A percentile compares a stretch with the other conserved stretches of the same genome.
Evolutionary conservation across 306 rosid genomes (phyloP).

Genomic region (Medicago lupulina): DNA sequence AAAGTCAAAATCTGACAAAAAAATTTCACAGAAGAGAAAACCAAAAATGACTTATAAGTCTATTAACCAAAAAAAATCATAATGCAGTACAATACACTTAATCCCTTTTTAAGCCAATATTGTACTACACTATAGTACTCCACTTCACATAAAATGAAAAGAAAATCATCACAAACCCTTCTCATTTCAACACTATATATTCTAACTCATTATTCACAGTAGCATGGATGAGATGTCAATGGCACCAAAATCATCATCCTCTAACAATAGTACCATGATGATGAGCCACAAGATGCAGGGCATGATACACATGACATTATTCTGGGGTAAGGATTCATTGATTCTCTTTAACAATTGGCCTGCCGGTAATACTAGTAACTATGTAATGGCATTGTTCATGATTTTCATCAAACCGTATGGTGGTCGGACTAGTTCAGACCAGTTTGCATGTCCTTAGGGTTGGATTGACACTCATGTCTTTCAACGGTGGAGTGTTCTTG

Average conservation of each 20-base stretch:
- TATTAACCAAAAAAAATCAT: too few species aligned
- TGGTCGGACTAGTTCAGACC: slow-evolving; percentile 58
- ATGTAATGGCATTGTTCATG: slow-evolving; percentile 51
- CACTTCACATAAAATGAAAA: too few species aligned
- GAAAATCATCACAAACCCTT: background rate
- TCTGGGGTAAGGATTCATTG: slow-evolving; percentile 67
- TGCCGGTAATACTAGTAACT: slow-evolving; percentile 58
- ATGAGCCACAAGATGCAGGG: background rate
- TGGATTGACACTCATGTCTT: slow-evolving; percentile 83
- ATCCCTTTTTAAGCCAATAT: background rate
- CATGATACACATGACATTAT: slow-evolving; percentile 85
- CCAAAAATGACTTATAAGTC: too few species aligned
- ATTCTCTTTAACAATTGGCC: slow-evolving; percentile 81
- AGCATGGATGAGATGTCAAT: background rate
- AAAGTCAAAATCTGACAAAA: too few species aligned
- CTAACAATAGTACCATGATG: background rate
- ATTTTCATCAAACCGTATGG: slow-evolving; percentile 49
- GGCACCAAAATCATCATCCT: background rate
- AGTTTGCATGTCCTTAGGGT: slow-evolving; percentile 56
- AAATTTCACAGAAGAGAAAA: too few species aligned
- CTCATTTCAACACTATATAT: background rate
- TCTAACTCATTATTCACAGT: background rate
- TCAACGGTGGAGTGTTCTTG: slow-evolving; percentile 73
- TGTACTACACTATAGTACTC: background rate
- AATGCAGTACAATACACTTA: too few species aligned